Evolutionary conservation across 768 basidiomycete species (phyloP).

Genomic region (Lactifluus pinguis): DNA sequence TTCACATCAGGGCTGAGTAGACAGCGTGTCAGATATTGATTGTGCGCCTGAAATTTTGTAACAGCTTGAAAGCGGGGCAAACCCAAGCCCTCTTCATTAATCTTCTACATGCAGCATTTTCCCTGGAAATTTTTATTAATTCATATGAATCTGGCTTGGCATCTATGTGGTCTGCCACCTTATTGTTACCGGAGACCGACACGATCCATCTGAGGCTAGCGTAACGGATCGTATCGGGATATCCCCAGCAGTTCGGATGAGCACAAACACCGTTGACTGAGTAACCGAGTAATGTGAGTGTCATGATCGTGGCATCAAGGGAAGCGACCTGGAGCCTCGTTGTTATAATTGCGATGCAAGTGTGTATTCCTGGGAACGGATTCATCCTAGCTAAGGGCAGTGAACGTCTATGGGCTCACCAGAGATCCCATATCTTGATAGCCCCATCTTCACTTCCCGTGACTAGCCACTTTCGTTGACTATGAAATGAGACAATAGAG

Average conservation of each 20-base stretch:
- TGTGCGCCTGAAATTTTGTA: slow-evolving; percentile 90
- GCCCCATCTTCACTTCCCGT: slow-evolving; percentile 96
- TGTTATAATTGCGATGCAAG: slow-evolving; percentile 89
- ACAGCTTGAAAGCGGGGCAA: slow-evolving; percentile 88
- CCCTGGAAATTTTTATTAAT: slow-evolving; percentile 60
- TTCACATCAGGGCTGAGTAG: slow-evolving; percentile 92
- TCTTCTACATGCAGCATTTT: slow-evolving; percentile 95
- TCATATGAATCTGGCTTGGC: slow-evolving; percentile 16
- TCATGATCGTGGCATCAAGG: slow-evolving; percentile 8
- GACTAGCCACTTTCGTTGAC: slow-evolving; percentile 96
- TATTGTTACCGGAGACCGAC: slow-evolving; percentile 93
- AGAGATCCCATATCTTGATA: slow-evolving; percentile 98
- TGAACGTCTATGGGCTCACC: slow-evolving; percentile 40
- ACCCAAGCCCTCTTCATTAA: slow-evolving; percentile 72
- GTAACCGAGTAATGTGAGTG: slow-evolving; percentile 8
- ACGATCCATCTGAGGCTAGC: slow-evolving; percentile 90
- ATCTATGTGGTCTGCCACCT: slow-evolving; percentile 38
- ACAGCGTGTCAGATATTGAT: slow-evolving; percentile 87
- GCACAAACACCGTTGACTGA: slow-evolving; percentile 93
- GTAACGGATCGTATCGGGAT: slow-evolving; percentile 93
- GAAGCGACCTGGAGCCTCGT: slow-evolving; percentile 71
- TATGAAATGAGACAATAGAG: slow-evolving; percentile 90
- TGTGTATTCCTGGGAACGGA: slow-evolving; percentile 48
- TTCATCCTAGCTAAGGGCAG: background rate
- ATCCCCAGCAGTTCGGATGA: slow-evolving; percentile 93